A percentile compares a stretch with the other conserved stretches of the same genome.
These are phyloP conservation scores for Orbilia javanica DNA, from an alignment of 2,329 filamentous ascomycete species.

Conservation along the genomic window DNA sequence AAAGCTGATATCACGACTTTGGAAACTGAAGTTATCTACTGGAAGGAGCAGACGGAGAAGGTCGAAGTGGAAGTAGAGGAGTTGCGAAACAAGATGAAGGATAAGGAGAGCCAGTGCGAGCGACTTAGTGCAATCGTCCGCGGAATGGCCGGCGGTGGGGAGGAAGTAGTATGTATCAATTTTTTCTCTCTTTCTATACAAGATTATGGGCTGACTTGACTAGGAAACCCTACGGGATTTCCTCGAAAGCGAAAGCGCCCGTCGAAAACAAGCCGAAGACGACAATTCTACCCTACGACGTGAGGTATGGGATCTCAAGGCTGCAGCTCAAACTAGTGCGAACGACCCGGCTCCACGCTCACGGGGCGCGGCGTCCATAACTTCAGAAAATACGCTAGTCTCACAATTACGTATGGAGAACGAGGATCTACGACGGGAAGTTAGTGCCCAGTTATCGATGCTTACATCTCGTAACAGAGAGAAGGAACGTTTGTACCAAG, in stretches of 20 bases:
- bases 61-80: slow-evolving; percentile 87
- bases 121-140: slow-evolving; percentile 62
- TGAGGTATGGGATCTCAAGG: slow-evolving; percentile 79
- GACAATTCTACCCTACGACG: slow-evolving; percentile 87
- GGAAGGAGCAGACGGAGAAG: slow-evolving; percentile 87
- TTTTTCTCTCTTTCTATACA: slow-evolving; percentile 13
- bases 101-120: slow-evolving; percentile 68
- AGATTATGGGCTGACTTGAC: slow-evolving; percentile 57
- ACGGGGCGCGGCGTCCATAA: slow-evolving; percentile 29
- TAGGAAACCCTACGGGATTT: slow-evolving; percentile 93
- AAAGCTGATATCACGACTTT: slow-evolving; percentile 69
- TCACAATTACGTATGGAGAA: slow-evolving; percentile 87
- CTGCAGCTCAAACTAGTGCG: slow-evolving; percentile 62
- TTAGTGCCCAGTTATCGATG: slow-evolving; percentile 97
- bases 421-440: slow-evolving; percentile 88
- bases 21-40: slow-evolving; percentile 86
- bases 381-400: slow-evolving; percentile 44
- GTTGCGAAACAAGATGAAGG: slow-evolving; percentile 77
- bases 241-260: slow-evolving; percentile 88
- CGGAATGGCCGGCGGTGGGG: slow-evolving; percentile 68
- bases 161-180: slow-evolving; percentile 64
- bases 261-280: slow-evolving; percentile 89
- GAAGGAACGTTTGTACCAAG: slow-evolving; percentile 92
- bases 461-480: slow-evolving; percentile 94
- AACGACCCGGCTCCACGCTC: slow-evolving; percentile 46